Percentiles rank a stretch among this genome's conserved stretches.
Conservation (phyloP, 257 asterid species). For the Anisodus acutangulus region DNA sequence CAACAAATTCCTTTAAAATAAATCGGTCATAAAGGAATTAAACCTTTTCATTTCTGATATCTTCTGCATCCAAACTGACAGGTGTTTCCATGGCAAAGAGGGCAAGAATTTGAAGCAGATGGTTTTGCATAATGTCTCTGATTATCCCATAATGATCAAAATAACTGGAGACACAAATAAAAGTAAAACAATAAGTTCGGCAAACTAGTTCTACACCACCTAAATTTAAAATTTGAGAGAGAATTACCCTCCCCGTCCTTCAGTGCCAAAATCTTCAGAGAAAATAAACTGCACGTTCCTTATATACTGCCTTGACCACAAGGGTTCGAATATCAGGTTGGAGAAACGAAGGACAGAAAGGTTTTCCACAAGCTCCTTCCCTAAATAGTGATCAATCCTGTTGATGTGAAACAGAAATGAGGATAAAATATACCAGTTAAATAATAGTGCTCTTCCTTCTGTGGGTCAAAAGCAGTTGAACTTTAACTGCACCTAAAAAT, state of each 20-base stretch:
- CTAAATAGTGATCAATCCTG: conserved; percentile 99
- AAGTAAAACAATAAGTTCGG: conserved; percentile 31
- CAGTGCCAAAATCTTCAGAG: conserved; percentile 98
- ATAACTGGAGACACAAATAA: conserved; percentile 57
- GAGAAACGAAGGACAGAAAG: conserved; percentile 96
- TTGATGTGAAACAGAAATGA: conserved; percentile 21
- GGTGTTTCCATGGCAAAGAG: conserved; percentile 99
- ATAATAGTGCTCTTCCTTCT: conserved; percentile 12
- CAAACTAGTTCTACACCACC: neutral
- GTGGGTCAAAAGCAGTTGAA: neutral
- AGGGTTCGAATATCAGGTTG: conserved; percentile 88
- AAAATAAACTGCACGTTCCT: conserved; percentile 92
- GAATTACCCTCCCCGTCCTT: conserved; percentile 97
- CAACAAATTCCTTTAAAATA: neutral
- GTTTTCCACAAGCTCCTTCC: conserved; percentile 97
- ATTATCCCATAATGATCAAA: conserved; percentile 91
- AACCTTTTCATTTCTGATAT: conserved; percentile 96
- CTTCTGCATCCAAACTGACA: conserved; percentile 97
- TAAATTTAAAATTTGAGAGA: conserved; percentile 27
- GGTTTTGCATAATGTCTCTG: conserved; percentile 98
- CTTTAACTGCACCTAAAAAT: conserved; percentile 65
- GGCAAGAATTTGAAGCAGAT: conserved; percentile 93
- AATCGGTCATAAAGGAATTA: conserved; percentile 28
- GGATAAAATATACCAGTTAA: neutral
- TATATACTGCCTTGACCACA: conserved; percentile 97